phyloP scores from a whole-genome alignment of 106 monocot species.

The Dendrobium catenatum region DNA sequence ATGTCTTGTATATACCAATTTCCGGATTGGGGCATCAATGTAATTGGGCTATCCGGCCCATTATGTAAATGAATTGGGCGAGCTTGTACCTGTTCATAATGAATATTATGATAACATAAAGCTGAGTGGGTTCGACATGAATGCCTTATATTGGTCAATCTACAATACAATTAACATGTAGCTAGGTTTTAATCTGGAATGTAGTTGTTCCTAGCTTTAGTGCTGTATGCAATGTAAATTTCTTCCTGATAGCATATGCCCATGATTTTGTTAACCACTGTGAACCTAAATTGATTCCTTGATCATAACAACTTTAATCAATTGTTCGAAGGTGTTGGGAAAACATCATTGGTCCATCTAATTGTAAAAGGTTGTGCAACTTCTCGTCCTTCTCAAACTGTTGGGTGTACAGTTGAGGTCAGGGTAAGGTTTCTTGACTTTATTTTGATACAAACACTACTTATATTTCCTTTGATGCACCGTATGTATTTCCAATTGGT shows the following conservation, averaged over 20 bases:
- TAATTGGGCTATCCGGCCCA: not conserved
- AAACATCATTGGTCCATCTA: slow-evolving; percentile 85
- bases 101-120: not conserved
- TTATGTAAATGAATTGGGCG: not conserved
- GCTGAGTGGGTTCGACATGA: not conserved
- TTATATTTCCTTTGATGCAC: not conserved
- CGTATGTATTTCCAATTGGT: slow-evolving; percentile 5
- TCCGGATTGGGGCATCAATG: not conserved
- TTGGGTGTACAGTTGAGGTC: slow-evolving; percentile 75
- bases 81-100: not conserved
- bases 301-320: not conserved
- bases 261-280: not conserved
- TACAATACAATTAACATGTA: not conserved
- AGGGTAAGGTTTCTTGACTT: slow-evolving; percentile 33
- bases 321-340: slow-evolving; percentile 63
- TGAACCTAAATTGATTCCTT: not conserved
- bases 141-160: not conserved
- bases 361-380: slow-evolving; percentile 62
- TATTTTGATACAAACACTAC: not conserved
- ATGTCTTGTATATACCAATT: not conserved
- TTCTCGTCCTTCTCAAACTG: slow-evolving; percentile 64
- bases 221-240: not conserved
- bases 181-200: not conserved
- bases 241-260: not conserved
- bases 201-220: not conserved